Percentiles rank a stretch among this genome's conserved stretches.
Conservation (phyloP, 208 protist genomes). For the Trypanosoma platydactyli region DNA sequence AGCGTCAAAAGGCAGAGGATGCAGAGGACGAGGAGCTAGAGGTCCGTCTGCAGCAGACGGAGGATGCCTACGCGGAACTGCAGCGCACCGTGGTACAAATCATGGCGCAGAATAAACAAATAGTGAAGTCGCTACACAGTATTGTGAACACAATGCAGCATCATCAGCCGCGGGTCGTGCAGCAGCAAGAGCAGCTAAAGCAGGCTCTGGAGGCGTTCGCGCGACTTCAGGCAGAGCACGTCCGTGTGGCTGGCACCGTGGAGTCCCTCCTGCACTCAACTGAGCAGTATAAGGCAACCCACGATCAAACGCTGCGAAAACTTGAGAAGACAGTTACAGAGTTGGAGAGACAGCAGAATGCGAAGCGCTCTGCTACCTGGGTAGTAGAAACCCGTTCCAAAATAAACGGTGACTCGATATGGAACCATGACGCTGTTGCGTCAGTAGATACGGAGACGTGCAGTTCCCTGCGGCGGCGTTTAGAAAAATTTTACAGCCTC, state of each 20-base stretch:
- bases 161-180: neutral
- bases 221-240: slow-evolving; percentile 10
- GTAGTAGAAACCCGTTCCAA: neutral
- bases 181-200: slow-evolving; percentile 14
- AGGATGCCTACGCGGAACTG: slow-evolving; percentile 2
- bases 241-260: neutral
- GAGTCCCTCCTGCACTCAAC: slow-evolving; percentile 10
- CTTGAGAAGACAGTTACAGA: slow-evolving; percentile 14
- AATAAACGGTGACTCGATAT: neutral
- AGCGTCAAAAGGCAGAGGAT: slow-evolving; percentile 12
- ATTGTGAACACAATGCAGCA: neutral
- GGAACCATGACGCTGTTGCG: neutral
- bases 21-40: slow-evolving; percentile 22
- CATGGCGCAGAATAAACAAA: slow-evolving; percentile 6
- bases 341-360: slow-evolving; percentile 10
- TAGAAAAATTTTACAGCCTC: slow-evolving; percentile 32
- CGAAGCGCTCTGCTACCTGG: neutral
- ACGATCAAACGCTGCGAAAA: slow-evolving; percentile 3
- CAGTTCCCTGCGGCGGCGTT: slow-evolving; percentile 15
- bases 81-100: neutral
- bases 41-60: slow-evolving; percentile 16
- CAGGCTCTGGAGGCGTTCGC: slow-evolving; percentile 1
- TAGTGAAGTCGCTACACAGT: neutral
- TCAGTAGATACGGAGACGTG: neutral
- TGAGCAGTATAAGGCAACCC: slow-evolving; percentile 19